phyloP scores from a whole-genome alignment of 257 asterid species.

The Scutellaria galericulata region DNA sequence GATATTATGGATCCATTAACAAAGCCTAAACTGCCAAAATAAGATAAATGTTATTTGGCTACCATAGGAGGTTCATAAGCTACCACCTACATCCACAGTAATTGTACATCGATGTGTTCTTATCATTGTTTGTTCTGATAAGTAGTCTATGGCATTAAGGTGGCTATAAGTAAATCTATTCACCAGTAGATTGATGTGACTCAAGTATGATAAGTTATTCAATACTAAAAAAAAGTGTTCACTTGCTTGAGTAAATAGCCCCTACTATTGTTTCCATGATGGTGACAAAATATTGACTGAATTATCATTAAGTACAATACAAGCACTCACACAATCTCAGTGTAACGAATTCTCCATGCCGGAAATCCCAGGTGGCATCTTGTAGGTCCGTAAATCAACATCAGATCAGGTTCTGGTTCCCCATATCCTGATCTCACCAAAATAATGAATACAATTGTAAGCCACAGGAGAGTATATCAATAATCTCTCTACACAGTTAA shows the following conservation, averaged over 20 bases:
- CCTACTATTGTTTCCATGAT: slow-evolving; percentile 3
- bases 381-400: slow-evolving; percentile 84
- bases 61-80: background rate
- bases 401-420: slow-evolving; percentile 78
- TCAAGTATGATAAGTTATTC: slow-evolving; percentile 14
- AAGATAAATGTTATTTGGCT: background rate
- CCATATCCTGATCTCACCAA: slow-evolving; percentile 61
- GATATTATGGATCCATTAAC: background rate
- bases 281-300: slow-evolving; percentile 7
- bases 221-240: background rate
- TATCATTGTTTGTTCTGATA: slow-evolving; percentile 9
- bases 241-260: slow-evolving; percentile 18
- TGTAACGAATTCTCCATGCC: slow-evolving; percentile 91
- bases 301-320: background rate
- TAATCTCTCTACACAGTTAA: slow-evolving; percentile 8
- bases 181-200: slow-evolving; percentile 19
- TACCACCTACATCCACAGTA: background rate
- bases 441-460: slow-evolving; percentile 4
- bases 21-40: slow-evolving; percentile 4
- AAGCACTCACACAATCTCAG: slow-evolving; percentile 90
- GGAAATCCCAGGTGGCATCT: slow-evolving; percentile 97
- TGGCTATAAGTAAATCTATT: background rate
- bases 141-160: background rate
- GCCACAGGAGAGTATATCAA: slow-evolving; percentile 1
- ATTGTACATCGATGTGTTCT: background rate